These are phyloP conservation scores for Symbiodinium pilosum DNA, from an alignment of 73 alveolate genomes.

Conservation along the genomic window DNA sequence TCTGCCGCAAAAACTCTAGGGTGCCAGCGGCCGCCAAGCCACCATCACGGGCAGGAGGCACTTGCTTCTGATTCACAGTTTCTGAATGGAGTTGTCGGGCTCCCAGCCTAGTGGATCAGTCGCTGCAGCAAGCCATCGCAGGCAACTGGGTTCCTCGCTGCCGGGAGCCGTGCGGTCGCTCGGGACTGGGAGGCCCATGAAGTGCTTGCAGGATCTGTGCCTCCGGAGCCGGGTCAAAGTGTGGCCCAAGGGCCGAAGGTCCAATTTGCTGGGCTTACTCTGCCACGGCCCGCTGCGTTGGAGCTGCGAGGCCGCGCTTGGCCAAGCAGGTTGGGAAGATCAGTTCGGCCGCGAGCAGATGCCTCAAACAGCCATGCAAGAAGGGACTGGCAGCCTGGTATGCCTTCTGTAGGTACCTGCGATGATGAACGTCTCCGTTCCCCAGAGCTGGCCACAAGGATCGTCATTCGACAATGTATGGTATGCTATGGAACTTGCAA, in stretches of 20 bases:
- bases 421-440: background rate
- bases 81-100: background rate
- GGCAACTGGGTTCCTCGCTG: too few species aligned
- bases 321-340: background rate
- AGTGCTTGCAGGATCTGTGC: conserved; percentile 15
- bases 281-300: background rate
- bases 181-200: conserved; percentile 14
- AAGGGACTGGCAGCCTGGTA: too few species aligned
- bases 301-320: background rate
- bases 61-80: background rate
- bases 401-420: too few species aligned
- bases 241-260: background rate
- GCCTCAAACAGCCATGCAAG: background rate
- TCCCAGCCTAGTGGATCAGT: too few species aligned
- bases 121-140: background rate
- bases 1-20: background rate
- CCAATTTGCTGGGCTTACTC: background rate
- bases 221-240: too few species aligned
- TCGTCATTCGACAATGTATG: background rate
- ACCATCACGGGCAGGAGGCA: background rate
- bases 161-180: background rate
- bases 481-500: too few species aligned
- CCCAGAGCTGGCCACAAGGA: background rate
- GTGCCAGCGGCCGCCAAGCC: background rate
- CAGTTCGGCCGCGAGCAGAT: background rate